Evolutionary conservation across 768 basidiomycete species (phyloP).

Genomic region (Amanita polypyramis): DNA sequence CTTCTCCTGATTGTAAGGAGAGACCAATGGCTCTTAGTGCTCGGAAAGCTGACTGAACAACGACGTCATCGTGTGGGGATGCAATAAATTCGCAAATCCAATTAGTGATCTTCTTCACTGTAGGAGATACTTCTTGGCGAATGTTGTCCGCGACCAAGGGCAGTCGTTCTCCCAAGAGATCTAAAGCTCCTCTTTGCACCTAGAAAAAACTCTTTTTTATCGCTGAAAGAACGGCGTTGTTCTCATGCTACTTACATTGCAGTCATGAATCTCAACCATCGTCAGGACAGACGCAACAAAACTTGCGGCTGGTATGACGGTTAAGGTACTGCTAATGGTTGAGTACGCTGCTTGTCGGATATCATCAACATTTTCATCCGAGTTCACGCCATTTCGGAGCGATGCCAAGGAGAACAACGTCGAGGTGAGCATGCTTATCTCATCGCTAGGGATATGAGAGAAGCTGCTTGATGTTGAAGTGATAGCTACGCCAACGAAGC

Average conservation of each 20-base stretch:
- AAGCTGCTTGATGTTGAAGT: constrained; percentile 16
- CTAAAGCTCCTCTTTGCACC: constrained; percentile 61
- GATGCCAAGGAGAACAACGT: constrained; percentile 38
- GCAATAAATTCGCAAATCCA: constrained; percentile 39
- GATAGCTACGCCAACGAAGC: constrained; percentile 49
- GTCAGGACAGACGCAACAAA: constrained; percentile 50
- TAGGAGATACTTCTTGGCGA: constrained; percentile 39
- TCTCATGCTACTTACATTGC: constrained; percentile 28
- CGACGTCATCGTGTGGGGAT: constrained; percentile 24
- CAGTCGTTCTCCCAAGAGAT: constrained; percentile 58
- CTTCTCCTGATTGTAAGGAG: constrained; percentile 57
- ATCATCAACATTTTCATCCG: constrained; percentile 29
- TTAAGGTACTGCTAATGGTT: constrained; percentile 44
- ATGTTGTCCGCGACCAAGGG: constrained; percentile 43
- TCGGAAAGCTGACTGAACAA: constrained; percentile 39
- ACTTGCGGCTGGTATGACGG: constrained; percentile 56
- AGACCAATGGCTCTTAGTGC: constrained; percentile 51
- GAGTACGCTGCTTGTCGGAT: constrained; percentile 36
- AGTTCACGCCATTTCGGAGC: constrained; percentile 17
- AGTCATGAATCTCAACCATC: constrained; percentile 45
- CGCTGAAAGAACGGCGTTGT: neutral
- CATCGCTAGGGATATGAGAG: constrained; percentile 12
- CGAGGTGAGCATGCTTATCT: constrained; percentile 33
- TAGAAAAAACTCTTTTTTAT: constrained; percentile 15
- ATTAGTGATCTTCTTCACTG: constrained; percentile 42